A percentile compares a stretch with the other conserved stretches of the same genome.
phyloP scores from a whole-genome alignment of 768 basidiomycete genomes.

The Phlebiopsis gigantea region DNA sequence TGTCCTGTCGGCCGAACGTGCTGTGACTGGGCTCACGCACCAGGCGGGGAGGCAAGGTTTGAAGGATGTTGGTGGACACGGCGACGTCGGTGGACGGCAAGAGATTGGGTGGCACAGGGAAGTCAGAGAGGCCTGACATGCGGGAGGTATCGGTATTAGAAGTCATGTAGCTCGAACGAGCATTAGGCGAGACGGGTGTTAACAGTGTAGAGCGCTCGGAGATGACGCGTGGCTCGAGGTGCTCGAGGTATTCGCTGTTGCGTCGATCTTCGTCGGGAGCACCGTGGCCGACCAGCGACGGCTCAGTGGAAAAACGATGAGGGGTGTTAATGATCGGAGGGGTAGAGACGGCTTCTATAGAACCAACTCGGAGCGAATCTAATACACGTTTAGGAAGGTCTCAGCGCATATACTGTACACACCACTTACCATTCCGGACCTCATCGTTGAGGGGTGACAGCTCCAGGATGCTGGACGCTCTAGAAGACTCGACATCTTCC shows the following conservation, averaged over 20 bases:
- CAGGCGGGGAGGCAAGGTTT: slow-evolving; percentile 8
- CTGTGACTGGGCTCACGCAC: slow-evolving; percentile 21
- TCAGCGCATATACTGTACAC: not conserved
- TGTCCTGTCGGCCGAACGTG: slow-evolving; percentile 22
- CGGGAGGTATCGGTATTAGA: slow-evolving; percentile 47
- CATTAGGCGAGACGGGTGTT: slow-evolving; percentile 26
- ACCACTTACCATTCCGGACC: slow-evolving; percentile 28
- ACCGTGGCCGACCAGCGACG: slow-evolving; percentile 19
- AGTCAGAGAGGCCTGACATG: slow-evolving; percentile 71
- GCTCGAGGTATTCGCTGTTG: slow-evolving; percentile 2
- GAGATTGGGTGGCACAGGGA: slow-evolving; percentile 55
- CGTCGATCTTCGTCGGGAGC: slow-evolving; percentile 8
- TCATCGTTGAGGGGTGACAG: slow-evolving; percentile 29
- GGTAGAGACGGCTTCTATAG: slow-evolving; percentile 44
- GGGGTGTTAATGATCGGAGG: slow-evolving; percentile 39
- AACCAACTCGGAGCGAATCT: slow-evolving; percentile 48
- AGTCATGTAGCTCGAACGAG: slow-evolving; percentile 59
- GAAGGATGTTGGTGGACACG: slow-evolving; percentile 19
- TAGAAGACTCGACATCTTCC: slow-evolving; percentile 32
- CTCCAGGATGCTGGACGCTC: slow-evolving; percentile 29
- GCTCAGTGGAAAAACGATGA: slow-evolving; percentile 30
- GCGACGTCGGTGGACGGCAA: slow-evolving; percentile 31
- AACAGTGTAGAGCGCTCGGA: slow-evolving; percentile 19
- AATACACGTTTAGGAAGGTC: slow-evolving; percentile 2
- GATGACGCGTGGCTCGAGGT: slow-evolving; percentile 14